Conservation (phyloP, 2,329 filamentous ascomycete genomes). For the Scopulariopsis brevicaulis region DNA sequence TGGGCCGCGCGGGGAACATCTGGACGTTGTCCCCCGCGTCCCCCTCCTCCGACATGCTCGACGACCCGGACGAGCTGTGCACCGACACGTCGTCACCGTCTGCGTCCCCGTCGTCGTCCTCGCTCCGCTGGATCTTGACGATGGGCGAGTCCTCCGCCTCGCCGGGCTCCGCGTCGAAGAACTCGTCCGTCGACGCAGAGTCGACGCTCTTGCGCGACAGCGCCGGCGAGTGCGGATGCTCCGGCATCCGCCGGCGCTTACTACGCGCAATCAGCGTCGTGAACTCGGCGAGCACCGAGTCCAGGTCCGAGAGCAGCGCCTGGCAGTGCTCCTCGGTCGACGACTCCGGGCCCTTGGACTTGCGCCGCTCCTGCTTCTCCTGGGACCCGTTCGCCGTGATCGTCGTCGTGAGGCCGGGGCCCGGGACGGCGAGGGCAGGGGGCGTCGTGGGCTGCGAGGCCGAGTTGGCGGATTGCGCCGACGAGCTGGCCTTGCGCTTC, state of each 20-base stretch:
- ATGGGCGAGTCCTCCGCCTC: conserved; percentile 50
- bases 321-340: conserved; percentile 74
- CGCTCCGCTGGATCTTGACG: conserved; percentile 61
- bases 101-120: conserved; percentile 61
- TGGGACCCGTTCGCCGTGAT: conserved; percentile 16
- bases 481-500: conserved; percentile 70
- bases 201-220: conserved; percentile 58
- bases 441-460: conserved; percentile 23
- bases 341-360: conserved; percentile 34
- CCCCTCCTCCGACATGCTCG: conserved; percentile 48
- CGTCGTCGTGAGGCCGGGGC: conserved; percentile 20
- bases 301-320: conserved; percentile 72
- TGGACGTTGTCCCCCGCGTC: conserved; percentile 42
- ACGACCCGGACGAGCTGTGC: conserved; percentile 45
- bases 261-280: conserved; percentile 64
- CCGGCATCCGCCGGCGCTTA: conserved; percentile 59
- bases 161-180: conserved; percentile 80
- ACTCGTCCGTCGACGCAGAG: conserved; percentile 72
- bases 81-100: conserved; percentile 43
- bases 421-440: conserved; percentile 25
- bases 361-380: conserved; percentile 18
- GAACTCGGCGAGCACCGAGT: conserved; percentile 75
- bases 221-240: conserved; percentile 29
- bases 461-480: conserved; percentile 21
- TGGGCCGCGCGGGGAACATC: conserved; percentile 67